Evolutionary conservation across 768 basidiomycete species (phyloP).

Genomic region (Trametes sanguinea): DNA sequence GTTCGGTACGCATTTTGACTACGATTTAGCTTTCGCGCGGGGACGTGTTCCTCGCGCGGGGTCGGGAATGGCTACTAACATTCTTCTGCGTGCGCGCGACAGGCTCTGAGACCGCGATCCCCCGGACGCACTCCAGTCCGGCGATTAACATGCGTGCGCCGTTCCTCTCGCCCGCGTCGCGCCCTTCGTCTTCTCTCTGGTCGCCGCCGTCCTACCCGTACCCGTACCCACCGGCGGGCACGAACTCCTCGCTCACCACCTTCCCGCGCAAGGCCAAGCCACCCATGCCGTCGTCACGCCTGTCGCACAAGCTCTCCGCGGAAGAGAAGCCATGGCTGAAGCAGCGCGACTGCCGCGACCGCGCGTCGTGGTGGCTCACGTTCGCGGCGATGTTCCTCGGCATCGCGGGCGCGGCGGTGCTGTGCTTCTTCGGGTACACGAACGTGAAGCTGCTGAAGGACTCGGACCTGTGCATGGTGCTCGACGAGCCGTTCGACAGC

Average conservation of each 20-base stretch:
- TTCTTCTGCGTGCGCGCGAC: not conserved
- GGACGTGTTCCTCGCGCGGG: not conserved
- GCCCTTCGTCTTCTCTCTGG: slow-evolving; percentile 65
- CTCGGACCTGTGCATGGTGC: slow-evolving; percentile 43
- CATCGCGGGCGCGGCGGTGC: slow-evolving; percentile 40
- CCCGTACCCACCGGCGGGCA: slow-evolving; percentile 25
- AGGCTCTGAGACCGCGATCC: slow-evolving; percentile 31
- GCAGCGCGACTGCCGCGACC: slow-evolving; percentile 44
- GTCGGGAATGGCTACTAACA: slow-evolving; percentile 4
- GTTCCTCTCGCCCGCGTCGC: slow-evolving; percentile 69
- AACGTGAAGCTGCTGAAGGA: slow-evolving; percentile 40
- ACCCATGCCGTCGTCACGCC: slow-evolving; percentile 37
- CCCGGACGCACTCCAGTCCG: slow-evolving; percentile 42
- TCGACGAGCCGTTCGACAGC: slow-evolving; percentile 52
- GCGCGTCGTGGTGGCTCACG: slow-evolving; percentile 53
- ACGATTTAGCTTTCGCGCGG: not conserved
- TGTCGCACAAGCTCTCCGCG: slow-evolving; percentile 51
- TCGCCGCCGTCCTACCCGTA: slow-evolving; percentile 51
- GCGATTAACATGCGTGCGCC: slow-evolving; percentile 62
- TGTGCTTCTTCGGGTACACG: slow-evolving; percentile 49
- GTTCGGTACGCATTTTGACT: slow-evolving; percentile 14
- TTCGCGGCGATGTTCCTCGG: slow-evolving; percentile 46
- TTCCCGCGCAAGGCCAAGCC: slow-evolving; percentile 33
- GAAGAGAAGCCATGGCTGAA: slow-evolving; percentile 53
- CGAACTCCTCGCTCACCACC: slow-evolving; percentile 11